A percentile compares a stretch with the other conserved stretches of the same genome.
These are phyloP conservation scores for Phytophthora pseudosyringae DNA, from an alignment of 352 stramenopile genomes.

Conservation along the genomic window DNA sequence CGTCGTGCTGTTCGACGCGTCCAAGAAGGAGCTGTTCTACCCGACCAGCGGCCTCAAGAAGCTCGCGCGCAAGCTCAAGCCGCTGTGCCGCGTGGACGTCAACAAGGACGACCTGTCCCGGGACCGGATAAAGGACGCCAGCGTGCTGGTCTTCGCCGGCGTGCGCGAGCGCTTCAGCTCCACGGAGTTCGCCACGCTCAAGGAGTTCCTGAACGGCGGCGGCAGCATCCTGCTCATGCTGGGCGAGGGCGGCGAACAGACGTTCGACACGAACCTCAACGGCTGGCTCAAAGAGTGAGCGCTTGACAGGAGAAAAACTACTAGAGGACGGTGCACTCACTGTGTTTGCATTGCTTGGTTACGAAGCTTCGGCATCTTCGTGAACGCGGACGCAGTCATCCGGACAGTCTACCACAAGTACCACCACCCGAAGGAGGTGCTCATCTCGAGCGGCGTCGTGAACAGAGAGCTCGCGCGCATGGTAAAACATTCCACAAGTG, in stretches of 20 bases:
- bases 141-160: constrained; percentile 90
- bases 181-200: constrained; percentile 87
- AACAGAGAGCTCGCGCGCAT: constrained; percentile 92
- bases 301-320: not conserved
- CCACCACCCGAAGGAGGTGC: constrained; percentile 95
- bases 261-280: constrained; percentile 95
- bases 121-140: constrained; percentile 88
- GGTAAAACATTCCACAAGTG: constrained; percentile 20
- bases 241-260: constrained; percentile 91
- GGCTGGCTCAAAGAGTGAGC: constrained; percentile 92
- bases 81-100: constrained; percentile 88
- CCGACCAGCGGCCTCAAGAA: constrained; percentile 94
- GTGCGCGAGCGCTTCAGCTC: constrained; percentile 91
- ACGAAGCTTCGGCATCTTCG: constrained; percentile 81
- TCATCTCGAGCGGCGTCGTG: constrained; percentile 95
- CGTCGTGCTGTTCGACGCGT: constrained; percentile 90
- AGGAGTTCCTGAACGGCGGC: constrained; percentile 88
- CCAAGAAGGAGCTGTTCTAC: constrained; percentile 95
- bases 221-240: constrained; percentile 93
- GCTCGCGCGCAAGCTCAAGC: constrained; percentile 91
- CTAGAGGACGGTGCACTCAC: not conserved
- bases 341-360: not conserved
- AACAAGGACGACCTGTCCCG: constrained; percentile 95
- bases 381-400: constrained; percentile 91
- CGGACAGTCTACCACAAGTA: constrained; percentile 97